Evolutionary conservation across 768 basidiomycete genomes (phyloP), one percentile per base, ranked within the genome.

Genomic region (Mycena olivaceomarginata): DNA sequence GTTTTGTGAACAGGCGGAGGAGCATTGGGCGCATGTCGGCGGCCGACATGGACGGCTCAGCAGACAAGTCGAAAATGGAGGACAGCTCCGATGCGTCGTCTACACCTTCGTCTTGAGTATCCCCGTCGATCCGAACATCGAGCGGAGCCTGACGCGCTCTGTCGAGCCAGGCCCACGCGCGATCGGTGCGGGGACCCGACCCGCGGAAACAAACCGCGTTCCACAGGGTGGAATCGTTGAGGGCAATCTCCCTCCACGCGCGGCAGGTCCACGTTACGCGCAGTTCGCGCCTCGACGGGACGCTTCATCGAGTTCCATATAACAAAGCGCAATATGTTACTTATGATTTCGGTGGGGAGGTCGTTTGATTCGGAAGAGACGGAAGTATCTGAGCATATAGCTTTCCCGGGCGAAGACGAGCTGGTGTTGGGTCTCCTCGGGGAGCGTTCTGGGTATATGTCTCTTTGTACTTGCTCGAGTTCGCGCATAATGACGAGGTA

Each of bases 141-240:
- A 95, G 79, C 1, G 90, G 85, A 1, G 92, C 85, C 2, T 86
- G 81, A 2, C 90, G 90, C 2, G 93, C 89, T 67, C 94, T 87
- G n/a, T 90, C 85, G 70, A 95, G 85, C 88, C 91, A 94, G 63
- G 88, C 85, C 70, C 89, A 84, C 9, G 93, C 90, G 41, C 90
- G 89, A 16, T 87, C 82, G 76, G 90, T n/a, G 1, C 15, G 92
- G 15, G 89, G 86, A 59, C 90, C 86, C n/a, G 80, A 69, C 59
- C 93, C 91, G 67, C 87, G 87, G 81, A 94, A 93, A 90, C 90
- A 93, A 71, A 95, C 88, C 18, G 91, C 90, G 78, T 89, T 93
- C 93, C 93, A 94, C 45, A 93, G 76, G 11, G 89, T 91, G 2
- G 87, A 77, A 77, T 93, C 91, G 31, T 83, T 83, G 43, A 90